Evolutionary conservation across 805 yeast genomes (phyloP).

Genomic region (Yarrowia yakushimensis): DNA sequence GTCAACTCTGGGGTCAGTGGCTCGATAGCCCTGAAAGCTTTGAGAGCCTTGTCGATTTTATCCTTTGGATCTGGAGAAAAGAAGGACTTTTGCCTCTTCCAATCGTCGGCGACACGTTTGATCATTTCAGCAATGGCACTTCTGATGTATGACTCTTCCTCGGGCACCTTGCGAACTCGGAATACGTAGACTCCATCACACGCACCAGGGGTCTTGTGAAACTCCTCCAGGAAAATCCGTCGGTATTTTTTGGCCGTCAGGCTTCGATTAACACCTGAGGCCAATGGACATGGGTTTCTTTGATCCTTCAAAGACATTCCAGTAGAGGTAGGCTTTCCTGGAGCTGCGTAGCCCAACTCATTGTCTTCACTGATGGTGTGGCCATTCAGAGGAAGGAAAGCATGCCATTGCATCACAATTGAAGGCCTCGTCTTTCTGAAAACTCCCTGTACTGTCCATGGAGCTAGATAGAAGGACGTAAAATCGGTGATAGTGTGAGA

Average conservation of each 20-base stretch:
- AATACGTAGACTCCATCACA: slow-evolving; percentile 16
- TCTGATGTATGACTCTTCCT: background rate
- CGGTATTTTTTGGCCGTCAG: background rate
- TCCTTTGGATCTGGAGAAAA: background rate
- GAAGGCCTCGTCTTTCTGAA: background rate
- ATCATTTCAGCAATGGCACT: background rate
- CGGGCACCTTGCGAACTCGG: background rate
- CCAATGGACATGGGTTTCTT: background rate
- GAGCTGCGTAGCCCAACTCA: background rate
- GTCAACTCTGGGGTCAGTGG: background rate
- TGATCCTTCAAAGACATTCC: background rate
- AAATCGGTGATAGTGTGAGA: background rate
- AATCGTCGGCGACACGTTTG: background rate
- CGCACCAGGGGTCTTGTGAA: background rate
- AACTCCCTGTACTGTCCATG: slow-evolving; percentile 1
- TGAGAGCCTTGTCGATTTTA: background rate
- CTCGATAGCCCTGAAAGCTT: background rate
- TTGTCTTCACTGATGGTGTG: background rate
- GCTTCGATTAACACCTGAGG: background rate
- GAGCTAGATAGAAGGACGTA: background rate
- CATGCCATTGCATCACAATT: background rate
- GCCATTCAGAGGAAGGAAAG: background rate
- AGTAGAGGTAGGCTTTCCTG: background rate
- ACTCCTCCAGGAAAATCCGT: background rate
- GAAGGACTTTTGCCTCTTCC: background rate